Percentiles rank a stretch among this genome's conserved stretches.
Evolutionary conservation across 2,329 filamentous ascomycete species (phyloP).

Genomic region (Trichophaea hybrida): DNA sequence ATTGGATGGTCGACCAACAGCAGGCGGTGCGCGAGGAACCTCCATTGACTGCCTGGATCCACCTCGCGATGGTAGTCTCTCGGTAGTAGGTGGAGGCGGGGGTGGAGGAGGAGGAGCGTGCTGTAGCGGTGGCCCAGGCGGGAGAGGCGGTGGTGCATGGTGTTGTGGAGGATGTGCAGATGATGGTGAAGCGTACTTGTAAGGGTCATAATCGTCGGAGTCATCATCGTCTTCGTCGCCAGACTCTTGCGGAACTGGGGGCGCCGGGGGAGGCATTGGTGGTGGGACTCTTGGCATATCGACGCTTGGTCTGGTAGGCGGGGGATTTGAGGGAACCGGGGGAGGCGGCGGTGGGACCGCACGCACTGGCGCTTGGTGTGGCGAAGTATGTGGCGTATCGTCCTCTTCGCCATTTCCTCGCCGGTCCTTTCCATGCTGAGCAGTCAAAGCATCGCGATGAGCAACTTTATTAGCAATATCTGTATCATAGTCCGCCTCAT

Average conservation of each 20-base stretch:
- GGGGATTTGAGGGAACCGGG: constrained; percentile 43
- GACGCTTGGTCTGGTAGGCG: constrained; percentile 47
- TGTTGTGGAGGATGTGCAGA: constrained; percentile 35
- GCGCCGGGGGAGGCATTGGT: constrained; percentile 42
- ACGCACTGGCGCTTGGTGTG: constrained; percentile 27
- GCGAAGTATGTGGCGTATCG: constrained; percentile 26
- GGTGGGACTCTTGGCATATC: constrained; percentile 58
- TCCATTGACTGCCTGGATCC: constrained; percentile 24
- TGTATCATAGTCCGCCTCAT: constrained; percentile 95
- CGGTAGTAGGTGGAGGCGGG: constrained; percentile 35
- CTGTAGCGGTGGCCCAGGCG: constrained; percentile 28
- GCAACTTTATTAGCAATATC: constrained; percentile 90
- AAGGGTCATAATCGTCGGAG: constrained; percentile 51
- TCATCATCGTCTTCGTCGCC: constrained; percentile 38
- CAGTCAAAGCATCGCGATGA: constrained; percentile 82
- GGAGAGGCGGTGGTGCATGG: constrained; percentile 35
- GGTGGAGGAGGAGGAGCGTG: constrained; percentile 33
- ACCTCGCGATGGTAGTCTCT: constrained; percentile 15
- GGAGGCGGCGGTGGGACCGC: constrained; percentile 46
- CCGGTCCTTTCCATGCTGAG: constrained; percentile 38
- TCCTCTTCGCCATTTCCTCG: constrained; percentile 18
- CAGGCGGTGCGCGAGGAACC: constrained; percentile 31
- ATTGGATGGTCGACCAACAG: not conserved
- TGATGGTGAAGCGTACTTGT: constrained; percentile 42
- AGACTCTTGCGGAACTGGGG: constrained; percentile 31